Conservation (phyloP, 805 yeast species). For the Torulaspora maleeae region DNA sequence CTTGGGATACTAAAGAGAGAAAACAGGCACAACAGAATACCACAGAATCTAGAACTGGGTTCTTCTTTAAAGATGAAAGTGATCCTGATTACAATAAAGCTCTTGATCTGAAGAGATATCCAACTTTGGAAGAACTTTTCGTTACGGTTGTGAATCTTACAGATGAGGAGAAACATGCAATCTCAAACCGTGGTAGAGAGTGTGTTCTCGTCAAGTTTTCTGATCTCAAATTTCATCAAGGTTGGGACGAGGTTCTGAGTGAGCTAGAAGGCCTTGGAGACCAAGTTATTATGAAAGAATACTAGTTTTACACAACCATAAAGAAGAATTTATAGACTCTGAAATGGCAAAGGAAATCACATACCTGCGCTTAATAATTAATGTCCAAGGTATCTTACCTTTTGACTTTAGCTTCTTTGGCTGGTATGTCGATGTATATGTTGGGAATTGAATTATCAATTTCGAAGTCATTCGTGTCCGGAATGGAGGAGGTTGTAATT, state of each 20-base stretch:
- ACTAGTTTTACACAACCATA: conserved; percentile 6
- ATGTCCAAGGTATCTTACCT: neutral
- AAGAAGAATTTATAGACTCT: neutral
- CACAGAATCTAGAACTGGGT: conserved; percentile 59
- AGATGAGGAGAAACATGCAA: conserved; percentile 36
- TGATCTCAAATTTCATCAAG: conserved; percentile 49
- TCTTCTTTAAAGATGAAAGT: conserved; percentile 61
- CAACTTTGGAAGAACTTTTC: conserved; percentile 50
- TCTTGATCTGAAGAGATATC: conserved; percentile 33
- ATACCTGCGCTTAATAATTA: neutral
- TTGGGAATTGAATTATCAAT: conserved; percentile 13
- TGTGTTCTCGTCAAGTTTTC: conserved; percentile 53
- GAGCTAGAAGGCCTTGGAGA: conserved; percentile 8
- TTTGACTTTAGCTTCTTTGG: conserved; percentile 4
- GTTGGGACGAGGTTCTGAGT: conserved; percentile 45
- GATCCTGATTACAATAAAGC: conserved; percentile 62
- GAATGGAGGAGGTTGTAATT: conserved; percentile 24
- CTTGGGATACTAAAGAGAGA: conserved; percentile 39
- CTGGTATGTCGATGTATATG: conserved; percentile 10
- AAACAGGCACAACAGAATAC: conserved; percentile 28
- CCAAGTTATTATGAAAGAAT: conserved; percentile 1
- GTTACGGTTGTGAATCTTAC: conserved; percentile 39
- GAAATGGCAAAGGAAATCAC: neutral
- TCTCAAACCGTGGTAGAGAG: conserved; percentile 45
- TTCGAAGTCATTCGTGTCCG: conserved; percentile 25